Conservation (phyloP, 768 basidiomycete genomes). For the Tulasnella sp. region DNA sequence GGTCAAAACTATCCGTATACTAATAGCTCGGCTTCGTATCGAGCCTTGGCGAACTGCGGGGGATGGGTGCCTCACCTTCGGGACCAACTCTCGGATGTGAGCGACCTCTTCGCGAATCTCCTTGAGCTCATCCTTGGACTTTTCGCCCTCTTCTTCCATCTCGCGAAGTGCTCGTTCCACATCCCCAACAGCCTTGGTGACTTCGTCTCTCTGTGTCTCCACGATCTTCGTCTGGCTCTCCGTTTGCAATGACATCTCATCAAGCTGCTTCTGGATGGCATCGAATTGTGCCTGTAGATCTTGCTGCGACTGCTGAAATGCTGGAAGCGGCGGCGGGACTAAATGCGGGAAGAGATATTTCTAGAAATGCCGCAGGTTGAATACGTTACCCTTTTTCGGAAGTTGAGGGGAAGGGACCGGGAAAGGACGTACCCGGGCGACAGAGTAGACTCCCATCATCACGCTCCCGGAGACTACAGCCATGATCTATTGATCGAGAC, state of each 20-base stretch:
- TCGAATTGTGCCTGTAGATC: slow-evolving; percentile 83
- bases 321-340: slow-evolving; percentile 73
- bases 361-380: slow-evolving; percentile 30
- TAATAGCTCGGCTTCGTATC: not conserved
- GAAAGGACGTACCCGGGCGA: slow-evolving; percentile 54
- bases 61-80: slow-evolving; percentile 49
- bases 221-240: slow-evolving; percentile 59
- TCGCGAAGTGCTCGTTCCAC: slow-evolving; percentile 64
- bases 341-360: slow-evolving; percentile 90
- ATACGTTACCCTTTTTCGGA: not conserved
- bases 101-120: slow-evolving; percentile 88
- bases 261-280: slow-evolving; percentile 68
- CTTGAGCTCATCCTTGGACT: slow-evolving; percentile 77
- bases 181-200: slow-evolving; percentile 60
- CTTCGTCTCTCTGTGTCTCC: slow-evolving; percentile 62
- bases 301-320: slow-evolving; percentile 81
- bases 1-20: slow-evolving; percentile 24
- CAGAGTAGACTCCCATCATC: slow-evolving; percentile 63
- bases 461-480: slow-evolving; percentile 81
- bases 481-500: slow-evolving; percentile 57
- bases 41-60: not conserved
- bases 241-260: slow-evolving; percentile 71
- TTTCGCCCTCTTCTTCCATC: slow-evolving; percentile 66
- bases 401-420: not conserved
- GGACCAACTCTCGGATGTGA: slow-evolving; percentile 82